Percentiles rank a stretch among this genome's conserved stretches.
phyloP scores from a whole-genome alignment of 2,329 filamentous ascomycete genomes.

The Pseudogymnoascus sp. region DNA sequence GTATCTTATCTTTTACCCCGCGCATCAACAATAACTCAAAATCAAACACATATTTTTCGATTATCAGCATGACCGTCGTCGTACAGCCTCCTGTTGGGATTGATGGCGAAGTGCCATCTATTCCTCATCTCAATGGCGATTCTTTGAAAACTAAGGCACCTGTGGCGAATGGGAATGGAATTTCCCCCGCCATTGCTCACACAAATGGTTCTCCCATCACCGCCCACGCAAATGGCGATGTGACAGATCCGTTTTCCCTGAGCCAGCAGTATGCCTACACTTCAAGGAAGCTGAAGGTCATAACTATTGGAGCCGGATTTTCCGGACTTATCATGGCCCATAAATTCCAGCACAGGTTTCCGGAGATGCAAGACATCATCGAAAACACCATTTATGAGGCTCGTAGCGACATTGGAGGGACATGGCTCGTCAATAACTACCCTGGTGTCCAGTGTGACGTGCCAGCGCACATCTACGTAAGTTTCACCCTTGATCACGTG shows the following conservation, averaged over 20 bases:
- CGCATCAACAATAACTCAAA: neutral
- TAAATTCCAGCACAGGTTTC: conserved; percentile 14
- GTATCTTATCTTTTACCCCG: conserved; percentile 7
- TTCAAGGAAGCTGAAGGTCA: conserved; percentile 35
- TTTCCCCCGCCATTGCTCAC: neutral
- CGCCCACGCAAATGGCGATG: neutral
- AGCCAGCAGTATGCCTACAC: conserved; percentile 34
- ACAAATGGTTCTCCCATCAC: too few relatives aligned
- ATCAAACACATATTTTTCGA: neutral
- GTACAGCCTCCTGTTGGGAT: neutral
- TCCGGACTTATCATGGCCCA: conserved; percentile 41
- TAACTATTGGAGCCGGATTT: conserved; percentile 43
- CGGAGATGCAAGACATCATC: conserved; percentile 29
- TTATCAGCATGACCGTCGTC: neutral
- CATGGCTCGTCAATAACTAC: conserved; percentile 25
- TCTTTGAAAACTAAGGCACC: neutral
- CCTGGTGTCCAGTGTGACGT: conserved; percentile 25
- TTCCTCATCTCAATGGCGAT: neutral
- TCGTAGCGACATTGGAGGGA: conserved; percentile 26
- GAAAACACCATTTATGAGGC: conserved; percentile 26
- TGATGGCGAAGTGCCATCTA: neutral
- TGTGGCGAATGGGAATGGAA: neutral
- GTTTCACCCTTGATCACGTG: conserved; percentile 10
- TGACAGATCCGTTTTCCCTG: conserved; percentile 22
- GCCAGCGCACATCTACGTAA: conserved; percentile 22